A percentile compares a stretch with the other conserved stretches of the same genome.
These are phyloP conservation scores for Cladosporium halotolerans DNA, from an alignment of 2,329 filamentous ascomycete species.

Conservation along the genomic window DNA sequence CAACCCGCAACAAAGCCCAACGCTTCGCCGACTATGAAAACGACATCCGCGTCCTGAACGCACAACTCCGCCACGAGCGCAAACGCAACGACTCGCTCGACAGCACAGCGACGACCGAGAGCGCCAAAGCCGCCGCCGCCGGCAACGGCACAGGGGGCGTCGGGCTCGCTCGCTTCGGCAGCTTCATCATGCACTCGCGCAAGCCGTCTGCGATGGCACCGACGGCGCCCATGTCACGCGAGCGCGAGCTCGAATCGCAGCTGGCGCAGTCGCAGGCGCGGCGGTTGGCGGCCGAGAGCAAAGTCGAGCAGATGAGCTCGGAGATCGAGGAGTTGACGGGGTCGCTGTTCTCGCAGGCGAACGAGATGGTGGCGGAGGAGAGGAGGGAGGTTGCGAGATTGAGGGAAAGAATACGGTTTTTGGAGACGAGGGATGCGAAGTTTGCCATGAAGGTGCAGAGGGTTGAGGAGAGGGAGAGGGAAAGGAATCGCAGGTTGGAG, in stretches of 20 bases:
- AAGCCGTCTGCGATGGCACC: slow-evolving; percentile 23
- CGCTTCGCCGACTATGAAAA: slow-evolving; percentile 71
- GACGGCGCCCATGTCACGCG: slow-evolving; percentile 23
- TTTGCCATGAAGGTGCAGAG: slow-evolving; percentile 64
- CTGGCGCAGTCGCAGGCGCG: slow-evolving; percentile 61
- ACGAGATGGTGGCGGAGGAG: slow-evolving; percentile 80
- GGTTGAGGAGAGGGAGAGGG: slow-evolving; percentile 62
- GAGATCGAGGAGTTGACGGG: slow-evolving; percentile 76
- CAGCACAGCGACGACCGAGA: slow-evolving; percentile 12
- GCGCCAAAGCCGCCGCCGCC: slow-evolving; percentile 16
- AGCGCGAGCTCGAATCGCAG: slow-evolving; percentile 52
- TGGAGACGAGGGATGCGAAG: slow-evolving; percentile 66
- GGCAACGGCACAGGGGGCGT: background rate
- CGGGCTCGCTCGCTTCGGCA: slow-evolving; percentile 35
- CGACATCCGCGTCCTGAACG: slow-evolving; percentile 58
- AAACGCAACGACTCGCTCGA: slow-evolving; percentile 9
- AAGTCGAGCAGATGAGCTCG: slow-evolving; percentile 57
- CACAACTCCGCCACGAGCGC: slow-evolving; percentile 29
- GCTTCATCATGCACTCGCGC: slow-evolving; percentile 37
- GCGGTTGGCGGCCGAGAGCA: slow-evolving; percentile 62
- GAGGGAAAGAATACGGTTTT: slow-evolving; percentile 60
- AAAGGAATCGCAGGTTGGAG: slow-evolving; percentile 64
- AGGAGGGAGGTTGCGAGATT: slow-evolving; percentile 63
- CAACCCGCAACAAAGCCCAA: slow-evolving; percentile 29
- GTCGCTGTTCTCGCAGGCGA: slow-evolving; percentile 72